Evolutionary conservation across 2,329 filamentous ascomycete species (phyloP), one percentile per base, ranked within the genome.

Genomic region (Aureobasidium namibiae): DNA sequence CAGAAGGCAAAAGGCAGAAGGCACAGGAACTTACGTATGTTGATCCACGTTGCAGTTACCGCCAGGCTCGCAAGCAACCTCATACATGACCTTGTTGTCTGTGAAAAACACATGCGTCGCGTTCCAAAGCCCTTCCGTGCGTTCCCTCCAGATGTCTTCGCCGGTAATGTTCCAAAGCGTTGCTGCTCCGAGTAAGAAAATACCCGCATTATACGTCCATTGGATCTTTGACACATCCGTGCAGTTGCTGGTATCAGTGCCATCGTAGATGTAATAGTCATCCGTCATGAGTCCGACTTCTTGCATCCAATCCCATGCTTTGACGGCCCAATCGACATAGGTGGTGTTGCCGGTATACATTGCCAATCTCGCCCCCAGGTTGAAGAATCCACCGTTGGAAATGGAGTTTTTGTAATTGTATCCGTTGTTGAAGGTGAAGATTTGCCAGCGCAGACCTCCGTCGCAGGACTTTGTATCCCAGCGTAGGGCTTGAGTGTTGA

Each of bases 401-500:
- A 92, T 83, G n/a, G 85, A 81, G 75, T 92, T 92, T 74, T 92
- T 94, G 80, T 95, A 94, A 67, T 84, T 80, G 70, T 91, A 86
- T 16, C 90, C 90, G 62, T 84, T 84, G 69, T 95, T 92, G 66
- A 82, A 82, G 1, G 80, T 75, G 70, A 87, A 92, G 65, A 95
- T 91, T 75, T 95, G 90, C 91, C 91, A 95, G 63, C 87, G 83
- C 64, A 95, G 73, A 10, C 90, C 90, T 49, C 90, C 90, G 49
- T 75, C 77, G 71, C 90, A 95, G 0, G 77, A 78, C 0, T 73
- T 67, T 2, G 73, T 74, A 65, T 94, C 85, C 87, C 89, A 92
- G 21, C 89, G 82, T 21, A 73, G 72, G 1, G 82, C 83, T 67
- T 90, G 90, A 52, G 87, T 85, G 74, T 92, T 91, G 72, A 92